Evolutionary conservation across 352 stramenopile species (phyloP).

Genomic region (Phytophthora hybrid): DNA sequence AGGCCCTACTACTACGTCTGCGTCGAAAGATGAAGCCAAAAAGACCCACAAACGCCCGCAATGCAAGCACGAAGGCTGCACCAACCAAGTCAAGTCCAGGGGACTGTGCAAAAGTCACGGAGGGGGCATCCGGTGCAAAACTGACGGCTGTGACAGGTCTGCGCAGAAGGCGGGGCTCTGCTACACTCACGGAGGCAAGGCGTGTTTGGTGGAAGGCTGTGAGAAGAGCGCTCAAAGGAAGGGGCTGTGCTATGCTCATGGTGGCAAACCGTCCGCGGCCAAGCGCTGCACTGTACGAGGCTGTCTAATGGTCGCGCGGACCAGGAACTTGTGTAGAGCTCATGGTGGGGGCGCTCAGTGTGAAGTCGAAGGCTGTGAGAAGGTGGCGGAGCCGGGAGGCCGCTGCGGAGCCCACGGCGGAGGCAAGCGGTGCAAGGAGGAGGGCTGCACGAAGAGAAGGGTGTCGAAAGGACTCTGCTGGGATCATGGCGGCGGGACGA

Average conservation of each 20-base stretch:
- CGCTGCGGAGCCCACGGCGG: slow-evolving; percentile 29
- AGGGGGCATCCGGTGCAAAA: slow-evolving; percentile 36
- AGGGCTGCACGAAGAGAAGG: slow-evolving; percentile 30
- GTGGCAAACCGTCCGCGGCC: slow-evolving; percentile 27
- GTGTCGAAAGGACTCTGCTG: slow-evolving; percentile 21
- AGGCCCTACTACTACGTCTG: neutral
- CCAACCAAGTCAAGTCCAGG: slow-evolving; percentile 37
- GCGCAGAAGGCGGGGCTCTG: slow-evolving; percentile 30
- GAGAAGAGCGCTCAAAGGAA: slow-evolving; percentile 24
- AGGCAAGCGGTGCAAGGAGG: slow-evolving; percentile 26
- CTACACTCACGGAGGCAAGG: slow-evolving; percentile 34
- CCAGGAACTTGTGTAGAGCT: slow-evolving; percentile 24
- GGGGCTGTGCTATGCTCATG: slow-evolving; percentile 35
- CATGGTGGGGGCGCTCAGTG: slow-evolving; percentile 31
- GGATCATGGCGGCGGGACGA: slow-evolving; percentile 24
- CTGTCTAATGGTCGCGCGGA: slow-evolving; percentile 35
- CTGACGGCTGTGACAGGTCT: slow-evolving; percentile 24
- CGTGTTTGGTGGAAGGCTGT: slow-evolving; percentile 29
- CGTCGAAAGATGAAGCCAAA: slow-evolving; percentile 5
- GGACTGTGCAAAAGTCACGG: slow-evolving; percentile 39
- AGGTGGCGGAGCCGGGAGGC: slow-evolving; percentile 31
- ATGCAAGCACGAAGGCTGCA: slow-evolving; percentile 32
- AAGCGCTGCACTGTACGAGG: slow-evolving; percentile 28
- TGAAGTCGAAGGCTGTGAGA: slow-evolving; percentile 27
- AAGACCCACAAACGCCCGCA: slow-evolving; percentile 25